Evolutionary conservation across 1,284 basidiomycete genomes (phyloP).

Genomic region (Tranzscheliella williamsii): DNA sequence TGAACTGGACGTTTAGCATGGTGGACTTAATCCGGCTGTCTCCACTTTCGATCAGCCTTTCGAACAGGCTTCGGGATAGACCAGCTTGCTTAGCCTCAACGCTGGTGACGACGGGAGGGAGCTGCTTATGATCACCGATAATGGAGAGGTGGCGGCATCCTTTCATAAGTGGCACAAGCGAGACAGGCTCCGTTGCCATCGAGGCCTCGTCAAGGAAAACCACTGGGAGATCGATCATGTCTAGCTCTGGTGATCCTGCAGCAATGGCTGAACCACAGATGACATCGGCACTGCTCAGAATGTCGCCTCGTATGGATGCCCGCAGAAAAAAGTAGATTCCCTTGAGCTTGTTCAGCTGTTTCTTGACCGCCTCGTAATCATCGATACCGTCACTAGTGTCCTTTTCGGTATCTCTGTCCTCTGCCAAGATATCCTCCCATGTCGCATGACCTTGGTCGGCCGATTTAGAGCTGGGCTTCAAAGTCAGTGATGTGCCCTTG

Average conservation of each 20-base stretch:
- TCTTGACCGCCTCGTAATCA: constrained; percentile 37
- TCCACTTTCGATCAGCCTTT: constrained; percentile 70
- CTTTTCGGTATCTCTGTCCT: constrained; percentile 7
- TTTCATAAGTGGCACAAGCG: constrained; percentile 63
- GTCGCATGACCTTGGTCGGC: constrained; percentile 1
- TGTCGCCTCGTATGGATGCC: constrained; percentile 55
- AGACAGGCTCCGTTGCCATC: constrained; percentile 84
- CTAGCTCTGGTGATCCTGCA: constrained; percentile 30
- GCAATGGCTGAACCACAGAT: constrained; percentile 61
- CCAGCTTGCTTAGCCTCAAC: constrained; percentile 68
- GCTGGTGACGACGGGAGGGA: constrained; percentile 80
- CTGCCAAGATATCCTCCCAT: constrained; percentile 31
- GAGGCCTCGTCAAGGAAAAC: constrained; percentile 93
- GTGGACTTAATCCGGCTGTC: constrained; percentile 20
- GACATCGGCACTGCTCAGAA: constrained; percentile 61
- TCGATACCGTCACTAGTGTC: constrained; percentile 10
- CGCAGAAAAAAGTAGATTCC: constrained; percentile 50
- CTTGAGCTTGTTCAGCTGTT: constrained; percentile 42
- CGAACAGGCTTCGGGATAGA: constrained; percentile 80
- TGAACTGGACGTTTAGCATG: constrained; percentile 89
- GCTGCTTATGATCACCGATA: constrained; percentile 93
- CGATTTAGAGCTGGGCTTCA: background rate
- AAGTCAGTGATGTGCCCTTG: background rate
- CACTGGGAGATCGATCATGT: constrained; percentile 80
- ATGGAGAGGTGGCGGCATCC: constrained; percentile 76